Evolutionary conservation across 768 basidiomycete genomes (phyloP), one percentile per base, ranked within the genome.

Genomic region (Tricholoma matsutake): DNA sequence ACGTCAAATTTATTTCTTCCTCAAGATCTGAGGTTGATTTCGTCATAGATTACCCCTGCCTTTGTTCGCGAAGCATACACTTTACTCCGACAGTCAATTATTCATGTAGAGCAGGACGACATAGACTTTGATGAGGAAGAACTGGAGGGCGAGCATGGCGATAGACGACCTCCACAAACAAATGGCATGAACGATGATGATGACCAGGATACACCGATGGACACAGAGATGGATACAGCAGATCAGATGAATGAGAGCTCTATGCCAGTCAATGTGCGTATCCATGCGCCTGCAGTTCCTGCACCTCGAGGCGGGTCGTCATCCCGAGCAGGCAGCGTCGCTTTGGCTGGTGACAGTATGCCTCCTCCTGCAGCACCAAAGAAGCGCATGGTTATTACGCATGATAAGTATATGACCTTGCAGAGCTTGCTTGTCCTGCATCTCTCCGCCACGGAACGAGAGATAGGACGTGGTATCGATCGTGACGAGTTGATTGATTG

Each of bases 41-140:
- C 1, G 39, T 8, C 25, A 18, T 62, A 96, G 92, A 98, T 99
- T 68, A 92, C 86, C 0, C 95, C 96, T 6, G 89, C 85, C 2
- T 96, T 96, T 71, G 96, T 99, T 20, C 87, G 95, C 41, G 97
- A 99, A 75, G 97, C 97, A 2, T 98, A 92, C 76, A 88, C 86
- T 45, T 87, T 99, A 18, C 80, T 99, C 11, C 87, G 92, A 25
- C 96, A 97, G 72, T 98, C 97, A 2, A 99, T 99, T 75, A 98
- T 99, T 67, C 97, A 98, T 69, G 96, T 99, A 62, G 97, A 99
- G 71, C 95, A 98, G 72, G 97, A 99, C 70, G 96, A 98, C 68
- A 88, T 99, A 69, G 94, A 97, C 71, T 92, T 98, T 73, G 97
- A 98, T 69, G 93, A 96, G 66, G 94, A 96, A 67, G 94, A 94